phyloP scores from a whole-genome alignment of 305 asterid genomes.

The Caryopteris hybrid region DNA sequence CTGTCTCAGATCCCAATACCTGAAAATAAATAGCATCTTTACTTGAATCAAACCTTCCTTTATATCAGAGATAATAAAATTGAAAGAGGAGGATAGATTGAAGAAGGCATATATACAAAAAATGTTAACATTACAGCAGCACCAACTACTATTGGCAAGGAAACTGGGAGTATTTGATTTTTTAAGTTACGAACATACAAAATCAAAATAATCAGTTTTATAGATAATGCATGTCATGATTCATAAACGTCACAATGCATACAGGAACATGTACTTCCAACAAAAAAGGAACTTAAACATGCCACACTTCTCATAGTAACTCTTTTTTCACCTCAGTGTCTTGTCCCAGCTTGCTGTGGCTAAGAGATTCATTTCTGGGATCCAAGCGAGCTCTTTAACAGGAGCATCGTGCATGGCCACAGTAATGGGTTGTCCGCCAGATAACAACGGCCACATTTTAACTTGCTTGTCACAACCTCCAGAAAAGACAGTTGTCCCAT shows the following conservation, averaged over 20 bases:
- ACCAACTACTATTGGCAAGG: background rate
- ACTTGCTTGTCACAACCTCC: slow-evolving; percentile 98
- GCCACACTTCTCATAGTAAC: background rate
- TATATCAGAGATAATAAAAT: background rate
- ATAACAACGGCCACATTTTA: slow-evolving; percentile 86
- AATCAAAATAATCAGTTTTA: background rate
- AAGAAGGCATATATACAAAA: no score
- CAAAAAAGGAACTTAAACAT: background rate
- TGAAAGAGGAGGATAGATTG: background rate
- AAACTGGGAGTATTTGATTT: background rate
- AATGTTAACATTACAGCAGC: background rate
- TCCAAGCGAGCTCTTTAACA: slow-evolving; percentile 85
- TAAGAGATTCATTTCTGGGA: slow-evolving; percentile 80
- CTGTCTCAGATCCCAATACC: slow-evolving; percentile 97
- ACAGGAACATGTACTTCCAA: background rate
- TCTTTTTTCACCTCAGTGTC: slow-evolving; percentile 49
- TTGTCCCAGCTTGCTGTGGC: slow-evolving; percentile 91
- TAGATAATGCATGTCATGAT: background rate
- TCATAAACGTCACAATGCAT: background rate
- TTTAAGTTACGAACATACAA: background rate
- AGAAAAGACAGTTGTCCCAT: slow-evolving; percentile 88
- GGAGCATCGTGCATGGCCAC: slow-evolving; percentile 95
- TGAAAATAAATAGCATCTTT: slow-evolving; percentile 27
- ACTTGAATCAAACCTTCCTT: background rate
- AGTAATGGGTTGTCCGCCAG: slow-evolving; percentile 77